Evolutionary conservation across 2,329 filamentous ascomycete genomes (phyloP), one percentile per base, ranked within the genome.

Genomic region (Neonectria punicea): DNA sequence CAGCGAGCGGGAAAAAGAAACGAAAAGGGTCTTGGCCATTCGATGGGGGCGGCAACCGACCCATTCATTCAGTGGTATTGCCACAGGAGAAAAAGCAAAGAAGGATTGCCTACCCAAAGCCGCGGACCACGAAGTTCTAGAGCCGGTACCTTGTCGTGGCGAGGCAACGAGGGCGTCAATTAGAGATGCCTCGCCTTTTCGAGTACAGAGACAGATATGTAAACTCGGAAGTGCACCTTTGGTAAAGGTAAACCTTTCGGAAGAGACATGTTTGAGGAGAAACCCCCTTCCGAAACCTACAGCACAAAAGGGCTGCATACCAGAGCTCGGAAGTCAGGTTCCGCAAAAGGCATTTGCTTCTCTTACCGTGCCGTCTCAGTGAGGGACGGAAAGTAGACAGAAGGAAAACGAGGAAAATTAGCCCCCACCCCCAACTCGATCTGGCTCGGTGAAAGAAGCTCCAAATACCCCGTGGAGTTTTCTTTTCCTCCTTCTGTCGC

Each of bases 1-100:
- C 59, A 62, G 53, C 39, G 11, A 47, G 63, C 39, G 16, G 20
- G 25, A 36, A 41, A 47, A 59, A 34, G 54, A 44, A 63, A 63
- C 11, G 25, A 53, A 43, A 41, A 18, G 34, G 22, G 22, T 30
- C 60, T 53, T 58, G 44, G 43, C 53, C 39, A 20, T 18, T n/a
- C 34, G 20, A 39, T 13, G 20, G 22, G 14, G 44, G n/a, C n/a
- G n/a, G n/a, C 14, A 28, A 46, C 25, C 41, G 41, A 47, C 16
- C 44, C 44, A 30, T 28, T 28, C 13, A 14, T 14, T 47, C 16
- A n/a, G 18, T 16, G 14, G 28, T n/a, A 51, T 11, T 13, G 30
- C 7, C 30, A 13, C n/a, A 51, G n/a, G n/a, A 49, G 43, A 22
- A 34, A 22, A 28, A 22, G 30, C 20, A 32, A 50, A 50, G 47